phyloP scores from a whole-genome alignment of 768 basidiomycete species.

The Lentinula sp. region DNA sequence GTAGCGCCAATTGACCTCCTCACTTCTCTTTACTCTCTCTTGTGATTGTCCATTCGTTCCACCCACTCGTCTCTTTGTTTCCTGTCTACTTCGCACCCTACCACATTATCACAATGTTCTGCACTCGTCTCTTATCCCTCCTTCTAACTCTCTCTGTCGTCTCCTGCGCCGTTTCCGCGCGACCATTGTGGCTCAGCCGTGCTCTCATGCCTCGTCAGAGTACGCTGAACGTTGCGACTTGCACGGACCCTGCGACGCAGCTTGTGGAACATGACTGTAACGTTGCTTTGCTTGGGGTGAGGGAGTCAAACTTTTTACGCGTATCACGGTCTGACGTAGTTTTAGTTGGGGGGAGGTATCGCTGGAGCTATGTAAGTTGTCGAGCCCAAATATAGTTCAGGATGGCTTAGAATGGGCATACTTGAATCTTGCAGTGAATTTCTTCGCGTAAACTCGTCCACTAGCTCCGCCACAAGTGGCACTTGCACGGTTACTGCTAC shows the following conservation, averaged over 20 bases:
- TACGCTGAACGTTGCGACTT: conserved; percentile 13
- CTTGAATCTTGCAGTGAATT: conserved; percentile 10
- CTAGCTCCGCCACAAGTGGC: conserved; percentile 12
- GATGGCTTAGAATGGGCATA: no score
- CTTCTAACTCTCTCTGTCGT: conserved; percentile 9
- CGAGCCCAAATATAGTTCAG: background rate
- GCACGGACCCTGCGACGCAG: conserved; percentile 12
- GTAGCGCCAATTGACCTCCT: background rate
- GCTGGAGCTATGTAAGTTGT: conserved; percentile 13
- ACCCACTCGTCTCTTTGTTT: background rate
- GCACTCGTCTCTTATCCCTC: conserved; percentile 8
- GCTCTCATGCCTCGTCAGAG: conserved; percentile 5
- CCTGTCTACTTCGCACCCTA: background rate
- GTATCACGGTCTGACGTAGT: no score
- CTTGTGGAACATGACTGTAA: conserved; percentile 15
- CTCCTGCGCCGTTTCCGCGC: conserved; percentile 7
- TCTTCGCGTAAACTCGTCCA: conserved; percentile 11
- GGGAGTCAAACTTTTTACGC: background rate
- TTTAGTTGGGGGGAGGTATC: conserved; percentile 15
- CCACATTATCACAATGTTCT: conserved; percentile 8
- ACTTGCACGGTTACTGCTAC: conserved; percentile 16
- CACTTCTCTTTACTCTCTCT: background rate
- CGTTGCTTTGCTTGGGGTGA: conserved; percentile 14
- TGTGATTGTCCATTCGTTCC: background rate
- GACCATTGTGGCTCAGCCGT: conserved; percentile 6